These are phyloP conservation scores for Peltaster fructicola DNA, from an alignment of 2,329 filamentous ascomycete species.

Conservation along the genomic window DNA sequence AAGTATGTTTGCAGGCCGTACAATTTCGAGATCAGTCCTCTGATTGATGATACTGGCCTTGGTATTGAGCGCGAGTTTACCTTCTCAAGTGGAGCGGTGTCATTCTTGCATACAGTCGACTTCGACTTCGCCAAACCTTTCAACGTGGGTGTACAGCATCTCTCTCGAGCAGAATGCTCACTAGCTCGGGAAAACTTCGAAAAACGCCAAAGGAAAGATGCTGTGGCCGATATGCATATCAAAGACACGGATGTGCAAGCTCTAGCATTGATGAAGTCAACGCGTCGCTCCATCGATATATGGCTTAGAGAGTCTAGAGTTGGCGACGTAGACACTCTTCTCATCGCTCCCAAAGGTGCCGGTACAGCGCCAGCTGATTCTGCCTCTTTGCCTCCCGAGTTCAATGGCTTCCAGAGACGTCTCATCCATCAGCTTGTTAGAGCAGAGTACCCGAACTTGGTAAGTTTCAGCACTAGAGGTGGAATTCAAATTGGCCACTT, in stretches of 20 bases:
- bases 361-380: slow-evolving; percentile 7
- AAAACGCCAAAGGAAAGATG: slow-evolving; percentile 25
- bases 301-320: slow-evolving; percentile 25
- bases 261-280: slow-evolving; percentile 32
- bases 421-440: slow-evolving; percentile 50
- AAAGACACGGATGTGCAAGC: slow-evolving; percentile 35
- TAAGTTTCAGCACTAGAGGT: slow-evolving; percentile 24
- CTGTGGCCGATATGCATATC: slow-evolving; percentile 29
- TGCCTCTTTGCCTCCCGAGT: too few species aligned
- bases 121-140: slow-evolving; percentile 43
- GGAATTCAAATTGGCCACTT: slow-evolving; percentile 26
- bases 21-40: slow-evolving; percentile 45
- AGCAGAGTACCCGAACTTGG: slow-evolving; percentile 36
- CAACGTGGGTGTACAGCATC: slow-evolving; percentile 39
- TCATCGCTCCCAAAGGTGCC: slow-evolving; percentile 15
- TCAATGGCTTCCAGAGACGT: slow-evolving; percentile 45
- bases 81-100: slow-evolving; percentile 40
- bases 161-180: slow-evolving; percentile 41
- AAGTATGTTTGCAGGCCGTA: slow-evolving; percentile 44
- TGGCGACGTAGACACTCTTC: slow-evolving; percentile 14
- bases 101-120: slow-evolving; percentile 41
- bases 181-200: slow-evolving; percentile 27
- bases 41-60: slow-evolving; percentile 32
- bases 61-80: slow-evolving; percentile 41
- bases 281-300: slow-evolving; percentile 26